Evolutionary conservation across 805 yeast genomes (phyloP).

Genomic region (Candida alai): DNA sequence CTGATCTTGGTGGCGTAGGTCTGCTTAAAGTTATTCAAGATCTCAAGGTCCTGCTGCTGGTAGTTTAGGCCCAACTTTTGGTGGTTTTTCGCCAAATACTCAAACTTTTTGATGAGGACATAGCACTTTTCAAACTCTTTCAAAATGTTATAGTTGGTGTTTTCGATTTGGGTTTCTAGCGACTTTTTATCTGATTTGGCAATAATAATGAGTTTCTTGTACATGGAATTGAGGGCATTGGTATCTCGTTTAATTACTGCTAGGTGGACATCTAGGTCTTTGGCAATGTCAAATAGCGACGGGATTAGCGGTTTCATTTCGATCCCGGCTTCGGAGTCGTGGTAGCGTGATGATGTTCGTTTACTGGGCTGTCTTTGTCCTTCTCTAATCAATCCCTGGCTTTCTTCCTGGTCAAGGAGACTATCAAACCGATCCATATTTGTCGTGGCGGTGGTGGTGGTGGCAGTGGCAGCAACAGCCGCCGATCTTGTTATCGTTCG

Average conservation of each 20-base stretch:
- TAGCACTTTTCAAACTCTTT: slow-evolving; percentile 76
- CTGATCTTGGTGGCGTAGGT: slow-evolving; percentile 84
- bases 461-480: slow-evolving; percentile 1
- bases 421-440: slow-evolving; percentile 32
- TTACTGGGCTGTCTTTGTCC: slow-evolving; percentile 18
- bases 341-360: too few relatives aligned
- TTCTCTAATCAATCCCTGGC: slow-evolving; percentile 45
- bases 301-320: slow-evolving; percentile 74
- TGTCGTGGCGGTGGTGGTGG: slow-evolving; percentile 5
- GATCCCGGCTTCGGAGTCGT: slow-evolving; percentile 34
- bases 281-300: slow-evolving; percentile 67
- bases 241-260: slow-evolving; percentile 49
- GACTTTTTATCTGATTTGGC: slow-evolving; percentile 53
- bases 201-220: slow-evolving; percentile 80
- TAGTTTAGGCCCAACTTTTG: slow-evolving; percentile 39
- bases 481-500: slow-evolving; percentile 82
- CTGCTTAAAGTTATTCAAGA: slow-evolving; percentile 78
- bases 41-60: slow-evolving; percentile 48
- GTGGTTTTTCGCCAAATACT: slow-evolving; percentile 36
- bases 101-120: slow-evolving; percentile 64
- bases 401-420: slow-evolving; percentile 51
- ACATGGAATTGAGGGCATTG: slow-evolving; percentile 60
- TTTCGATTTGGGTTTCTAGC: slow-evolving; percentile 77
- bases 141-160: slow-evolving; percentile 69
- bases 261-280: slow-evolving; percentile 65